Evolutionary conservation across 1,139 yeast species (phyloP).

Genomic region (Yamadazyma spencermartinsiae): DNA sequence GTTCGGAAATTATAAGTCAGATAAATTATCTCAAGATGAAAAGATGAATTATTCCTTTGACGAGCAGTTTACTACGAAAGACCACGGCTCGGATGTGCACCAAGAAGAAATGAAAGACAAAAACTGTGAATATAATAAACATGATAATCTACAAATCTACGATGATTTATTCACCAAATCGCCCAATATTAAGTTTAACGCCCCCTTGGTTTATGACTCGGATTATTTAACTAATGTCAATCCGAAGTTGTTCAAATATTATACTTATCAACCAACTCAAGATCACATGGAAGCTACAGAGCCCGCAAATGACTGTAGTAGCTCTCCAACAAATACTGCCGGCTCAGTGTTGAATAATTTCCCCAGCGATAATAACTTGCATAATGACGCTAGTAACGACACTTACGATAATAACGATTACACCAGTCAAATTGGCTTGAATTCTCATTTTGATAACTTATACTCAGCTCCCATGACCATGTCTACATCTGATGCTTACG

Average conservation of each 20-base stretch:
- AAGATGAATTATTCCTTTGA: constrained; percentile 1
- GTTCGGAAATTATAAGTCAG: constrained; percentile 29
- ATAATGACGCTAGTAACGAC: constrained; percentile 1
- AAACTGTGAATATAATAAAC: constrained; percentile 7
- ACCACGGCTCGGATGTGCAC: constrained; percentile 6
- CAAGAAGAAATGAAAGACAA: constrained; percentile 3
- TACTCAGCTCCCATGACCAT: constrained; percentile 2
- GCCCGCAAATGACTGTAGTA: background rate
- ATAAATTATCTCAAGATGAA: constrained; percentile 2
- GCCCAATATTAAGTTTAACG: constrained; percentile 24
- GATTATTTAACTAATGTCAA: constrained; percentile 39
- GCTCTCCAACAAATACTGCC: constrained; percentile 4
- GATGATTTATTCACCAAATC: constrained; percentile 12
- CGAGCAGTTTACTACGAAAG: constrained; percentile 1
- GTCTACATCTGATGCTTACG: constrained; percentile 4
- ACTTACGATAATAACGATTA: constrained; percentile 1
- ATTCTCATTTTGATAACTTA: constrained; percentile 7
- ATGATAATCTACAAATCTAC: constrained; percentile 16
- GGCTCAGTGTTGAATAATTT: constrained; percentile 1
- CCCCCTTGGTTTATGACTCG: constrained; percentile 48
- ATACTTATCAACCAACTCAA: constrained; percentile 22
- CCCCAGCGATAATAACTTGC: constrained; percentile 1
- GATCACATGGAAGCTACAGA: background rate
- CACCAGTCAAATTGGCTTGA: constrained; percentile 1
- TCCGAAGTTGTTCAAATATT: constrained; percentile 42